Percentiles rank a stretch among this genome's conserved stretches.
Evolutionary conservation across 2,329 filamentous ascomycete species (phyloP).

Genomic region (Aphanocladium album): DNA sequence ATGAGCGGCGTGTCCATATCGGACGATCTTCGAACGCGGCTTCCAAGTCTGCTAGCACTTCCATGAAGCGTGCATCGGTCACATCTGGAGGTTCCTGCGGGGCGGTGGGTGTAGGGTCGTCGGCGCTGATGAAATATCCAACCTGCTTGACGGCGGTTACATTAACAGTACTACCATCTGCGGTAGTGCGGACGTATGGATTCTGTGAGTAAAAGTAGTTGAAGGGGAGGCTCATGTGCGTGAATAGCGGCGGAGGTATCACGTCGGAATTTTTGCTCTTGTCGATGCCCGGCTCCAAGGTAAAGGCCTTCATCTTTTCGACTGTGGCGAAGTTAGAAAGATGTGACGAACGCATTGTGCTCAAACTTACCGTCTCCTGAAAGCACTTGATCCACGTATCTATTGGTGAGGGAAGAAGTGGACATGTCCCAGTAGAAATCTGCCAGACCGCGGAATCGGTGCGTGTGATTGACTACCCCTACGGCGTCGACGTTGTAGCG

Average conservation of each 20-base stretch:
- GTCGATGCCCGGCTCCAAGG: constrained; percentile 59
- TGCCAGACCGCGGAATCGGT: constrained; percentile 81
- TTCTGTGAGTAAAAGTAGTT: constrained; percentile 84
- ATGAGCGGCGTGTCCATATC: constrained; percentile 78
- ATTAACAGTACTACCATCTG: constrained; percentile 52
- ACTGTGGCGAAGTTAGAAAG: constrained; percentile 33
- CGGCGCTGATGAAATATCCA: constrained; percentile 53
- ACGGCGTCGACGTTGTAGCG: constrained; percentile 65
- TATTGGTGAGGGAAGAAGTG: constrained; percentile 62
- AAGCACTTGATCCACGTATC: constrained; percentile 66
- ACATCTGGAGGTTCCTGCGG: constrained; percentile 57
- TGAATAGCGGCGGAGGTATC: constrained; percentile 74
- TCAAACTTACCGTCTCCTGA: constrained; percentile 59
- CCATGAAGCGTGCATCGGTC: constrained; percentile 56
- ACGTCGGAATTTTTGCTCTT: constrained; percentile 59
- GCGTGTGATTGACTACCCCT: constrained; percentile 70
- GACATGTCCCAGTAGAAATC: constrained; percentile 80
- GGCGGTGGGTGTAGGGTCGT: constrained; percentile 56
- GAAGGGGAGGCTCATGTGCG: constrained; percentile 68
- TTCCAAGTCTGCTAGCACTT: constrained; percentile 59
- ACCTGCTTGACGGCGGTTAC: constrained; percentile 54
- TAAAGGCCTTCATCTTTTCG: constrained; percentile 54
- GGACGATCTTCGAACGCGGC: constrained; percentile 67
- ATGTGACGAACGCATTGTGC: too few relatives aligned
- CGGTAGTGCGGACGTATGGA: constrained; percentile 62